Evolutionary conservation across 441 rosid species (phyloP).

Genomic region (Erodium trifolium): DNA sequence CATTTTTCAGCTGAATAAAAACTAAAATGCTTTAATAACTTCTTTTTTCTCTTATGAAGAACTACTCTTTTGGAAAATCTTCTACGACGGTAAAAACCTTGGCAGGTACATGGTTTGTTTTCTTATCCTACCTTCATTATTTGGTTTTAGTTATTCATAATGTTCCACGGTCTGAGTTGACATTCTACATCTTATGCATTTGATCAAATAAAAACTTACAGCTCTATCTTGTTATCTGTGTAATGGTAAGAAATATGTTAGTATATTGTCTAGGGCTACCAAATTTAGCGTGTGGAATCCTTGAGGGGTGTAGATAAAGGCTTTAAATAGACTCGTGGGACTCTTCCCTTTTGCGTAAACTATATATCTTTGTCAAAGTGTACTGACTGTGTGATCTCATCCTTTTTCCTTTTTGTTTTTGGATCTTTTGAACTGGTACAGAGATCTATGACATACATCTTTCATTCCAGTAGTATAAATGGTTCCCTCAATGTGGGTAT

Average conservation of each 20-base stretch:
- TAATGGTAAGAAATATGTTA: not conserved
- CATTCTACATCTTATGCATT: not conserved
- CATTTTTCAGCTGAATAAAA: constrained; percentile 7
- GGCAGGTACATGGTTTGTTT: constrained; percentile 52
- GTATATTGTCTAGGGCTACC: not conserved
- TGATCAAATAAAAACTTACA: not conserved
- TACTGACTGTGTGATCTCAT: no score
- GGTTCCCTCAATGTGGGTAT: no score
- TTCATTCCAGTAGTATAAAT: no score
- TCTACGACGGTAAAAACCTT: constrained; percentile 80
- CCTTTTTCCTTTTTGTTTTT: no score
- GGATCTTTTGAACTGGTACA: no score
- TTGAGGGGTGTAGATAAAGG: no score
- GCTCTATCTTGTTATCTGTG: not conserved
- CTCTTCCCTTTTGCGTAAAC: no score
- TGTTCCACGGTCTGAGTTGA: not conserved
- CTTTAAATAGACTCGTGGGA: no score
- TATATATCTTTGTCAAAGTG: no score
- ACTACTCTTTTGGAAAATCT: constrained; percentile 88
- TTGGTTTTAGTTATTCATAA: not conserved
- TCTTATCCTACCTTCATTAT: constrained; percentile 13
- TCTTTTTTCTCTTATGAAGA: constrained; percentile 38
- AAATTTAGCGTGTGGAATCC: no score
- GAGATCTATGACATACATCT: no score
- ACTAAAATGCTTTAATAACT: constrained; percentile 18